Evolutionary conservation across 306 rosid genomes (phyloP), one percentile per base, ranked within the genome.

Genomic region (Lathyrus sativus): DNA sequence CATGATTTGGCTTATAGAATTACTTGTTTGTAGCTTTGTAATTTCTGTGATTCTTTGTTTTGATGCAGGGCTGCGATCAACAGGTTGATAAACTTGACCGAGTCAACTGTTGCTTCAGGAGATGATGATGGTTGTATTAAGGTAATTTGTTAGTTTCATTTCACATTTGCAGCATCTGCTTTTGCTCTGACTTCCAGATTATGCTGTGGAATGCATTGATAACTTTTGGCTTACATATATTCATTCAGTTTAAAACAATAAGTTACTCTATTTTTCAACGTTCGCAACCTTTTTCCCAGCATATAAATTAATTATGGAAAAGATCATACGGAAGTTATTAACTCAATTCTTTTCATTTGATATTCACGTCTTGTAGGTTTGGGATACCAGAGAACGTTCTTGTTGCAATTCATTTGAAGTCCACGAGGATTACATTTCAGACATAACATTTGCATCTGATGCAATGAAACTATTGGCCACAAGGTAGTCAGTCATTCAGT

Each of bases 321-420:
- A 49, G 48, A 31, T 49, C 22, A 28, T 66, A 9, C 8, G 28
- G 13, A 37, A 4, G n/a, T 24, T 38, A 11, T 48, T 78, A 50
- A 24, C 68, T 63, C 54, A 11, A 49, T 71, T 12, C 41, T 62
- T 62, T 62, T 81, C 13, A 58, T 65, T 44, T 64, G 17, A 13
- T 60, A 24, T 42, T 51, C 39, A 26, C 22, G 38, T 37, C 17
- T 54, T 48, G 50, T 74, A 91, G 95, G 95, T 92, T 33, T 92
- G 98, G 96, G 98, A 89, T 80, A 92, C 91, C 31, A 89, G 96
- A 61, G 87, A 86, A 63, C 92, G 85, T 14, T 74, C 96, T 75
- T 89, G 98, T 76, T 74, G 88, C 85, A 83, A 83, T 76, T 17
- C 95, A 54, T 92, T 89, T 76, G 68, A 83, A 18, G 89, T 72